These are phyloP conservation scores for Aspergillus versicolor DNA, from an alignment of 2,329 filamentous ascomycete genomes.

Conservation along the genomic window DNA sequence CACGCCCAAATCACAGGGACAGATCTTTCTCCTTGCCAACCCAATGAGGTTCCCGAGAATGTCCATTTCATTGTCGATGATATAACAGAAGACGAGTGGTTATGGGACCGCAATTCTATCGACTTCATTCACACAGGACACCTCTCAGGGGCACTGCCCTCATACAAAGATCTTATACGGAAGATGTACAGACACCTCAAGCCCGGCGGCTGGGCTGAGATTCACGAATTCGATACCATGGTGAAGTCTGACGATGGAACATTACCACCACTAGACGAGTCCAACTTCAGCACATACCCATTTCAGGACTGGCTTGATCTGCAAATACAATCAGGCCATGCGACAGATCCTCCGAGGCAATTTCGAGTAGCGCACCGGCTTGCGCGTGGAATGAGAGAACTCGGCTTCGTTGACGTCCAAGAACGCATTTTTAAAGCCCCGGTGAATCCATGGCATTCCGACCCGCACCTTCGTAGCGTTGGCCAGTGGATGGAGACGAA, in stretches of 20 bases:
- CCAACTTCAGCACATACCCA: conserved; percentile 35
- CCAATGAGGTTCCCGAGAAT: conserved; percentile 66
- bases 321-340: conserved; percentile 45
- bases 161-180: conserved; percentile 57
- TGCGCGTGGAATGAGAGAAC: conserved; percentile 54
- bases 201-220: conserved; percentile 55
- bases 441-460: conserved; percentile 52
- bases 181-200: conserved; percentile 54
- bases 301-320: conserved; percentile 52
- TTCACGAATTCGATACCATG: conserved; percentile 46
- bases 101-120: conserved; percentile 51
- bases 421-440: conserved; percentile 55
- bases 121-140: conserved; percentile 62
- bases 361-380: conserved; percentile 55
- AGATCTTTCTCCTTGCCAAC: conserved; percentile 68
- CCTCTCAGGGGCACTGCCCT: conserved; percentile 57
- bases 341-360: conserved; percentile 43
- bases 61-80: conserved; percentile 75
- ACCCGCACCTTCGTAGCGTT: conserved; percentile 47
- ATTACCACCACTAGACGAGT: conserved; percentile 47
- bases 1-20: conserved; percentile 60
- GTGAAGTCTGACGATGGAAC: conserved; percentile 55
- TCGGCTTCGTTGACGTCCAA: conserved; percentile 59
- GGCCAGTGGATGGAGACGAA: conserved; percentile 52
- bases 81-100: conserved; percentile 60